Percentiles rank a stretch among this genome's conserved stretches.
Conservation (phyloP, 441 rosid species). For the Melastoma candidum region DNA sequence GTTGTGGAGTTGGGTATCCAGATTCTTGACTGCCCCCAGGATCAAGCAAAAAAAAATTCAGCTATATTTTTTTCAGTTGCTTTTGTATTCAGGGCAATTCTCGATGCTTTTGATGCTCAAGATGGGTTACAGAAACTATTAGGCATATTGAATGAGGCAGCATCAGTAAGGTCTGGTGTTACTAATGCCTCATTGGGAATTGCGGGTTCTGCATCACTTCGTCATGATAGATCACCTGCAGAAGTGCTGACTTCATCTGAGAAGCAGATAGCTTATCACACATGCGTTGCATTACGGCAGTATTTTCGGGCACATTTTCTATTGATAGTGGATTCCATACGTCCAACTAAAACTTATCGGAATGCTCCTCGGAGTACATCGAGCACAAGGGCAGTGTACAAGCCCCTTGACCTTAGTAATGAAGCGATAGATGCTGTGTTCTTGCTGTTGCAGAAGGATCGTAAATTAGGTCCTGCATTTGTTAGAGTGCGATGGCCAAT, state of each 20-base stretch:
- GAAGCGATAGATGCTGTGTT: conserved; percentile 92
- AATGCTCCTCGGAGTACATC: conserved; percentile 65
- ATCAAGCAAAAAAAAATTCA: conserved; percentile 85
- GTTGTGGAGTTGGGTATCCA: conserved; percentile 85
- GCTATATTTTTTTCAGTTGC: conserved; percentile 95
- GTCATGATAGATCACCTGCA: conserved; percentile 68
- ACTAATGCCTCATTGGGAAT: conserved; percentile 47
- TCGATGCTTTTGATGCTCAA: conserved; percentile 93
- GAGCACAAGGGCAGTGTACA: conserved; percentile 77
- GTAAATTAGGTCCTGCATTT: conserved; percentile 89
- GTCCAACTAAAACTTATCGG: conserved; percentile 77
- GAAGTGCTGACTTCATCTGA: conserved; percentile 87
- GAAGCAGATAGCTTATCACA: conserved; percentile 93
- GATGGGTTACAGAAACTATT: conserved; percentile 85
- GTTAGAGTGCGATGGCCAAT: conserved; percentile 85
- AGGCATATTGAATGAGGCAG: conserved; percentile 74
- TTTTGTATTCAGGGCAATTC: conserved; percentile 88
- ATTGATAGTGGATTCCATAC: conserved; percentile 79
- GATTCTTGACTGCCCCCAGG: conserved; percentile 81
- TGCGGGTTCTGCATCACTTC: conserved; percentile 37
- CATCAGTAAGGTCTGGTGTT: conserved; percentile 85
- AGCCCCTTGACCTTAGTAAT: conserved; percentile 94
- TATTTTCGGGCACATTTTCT: conserved; percentile 97
- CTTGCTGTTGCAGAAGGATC: conserved; percentile 87
- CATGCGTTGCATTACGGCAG: conserved; percentile 91